These are phyloP conservation scores for Chytridium lagenaria DNA, from an alignment of 371 early-diverging fungal species.

Conservation along the genomic window DNA sequence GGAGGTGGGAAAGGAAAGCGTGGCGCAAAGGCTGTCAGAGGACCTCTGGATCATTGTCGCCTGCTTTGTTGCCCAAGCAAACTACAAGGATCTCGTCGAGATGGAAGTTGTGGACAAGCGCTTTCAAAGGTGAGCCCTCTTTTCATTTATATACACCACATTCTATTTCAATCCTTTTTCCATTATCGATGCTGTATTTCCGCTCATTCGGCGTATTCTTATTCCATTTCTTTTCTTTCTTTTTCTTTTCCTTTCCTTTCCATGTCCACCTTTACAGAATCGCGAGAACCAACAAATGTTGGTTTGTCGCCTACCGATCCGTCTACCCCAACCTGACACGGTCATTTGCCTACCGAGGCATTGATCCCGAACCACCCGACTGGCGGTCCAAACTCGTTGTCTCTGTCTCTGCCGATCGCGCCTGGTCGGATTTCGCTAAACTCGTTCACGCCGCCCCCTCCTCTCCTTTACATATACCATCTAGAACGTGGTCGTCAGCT, in stretches of 20 bases:
- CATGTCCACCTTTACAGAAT: not conserved
- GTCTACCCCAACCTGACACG: slow-evolving; percentile 11
- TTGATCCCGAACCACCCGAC: not conserved
- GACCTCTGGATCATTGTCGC: slow-evolving; percentile 11
- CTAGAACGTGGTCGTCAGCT: too few relatives aligned
- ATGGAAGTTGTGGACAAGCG: not conserved
- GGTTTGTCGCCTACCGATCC: not conserved
- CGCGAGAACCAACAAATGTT: not conserved
- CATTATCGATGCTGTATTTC: too few relatives aligned
- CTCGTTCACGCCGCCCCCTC: not conserved
- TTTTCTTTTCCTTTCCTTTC: too few relatives aligned
- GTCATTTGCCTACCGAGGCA: slow-evolving; percentile 6
- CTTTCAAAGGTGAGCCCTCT: not conserved
- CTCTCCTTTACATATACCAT: too few relatives aligned
- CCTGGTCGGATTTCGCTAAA: not conserved
- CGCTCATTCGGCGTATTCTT: too few relatives aligned
- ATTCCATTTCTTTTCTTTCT: too few relatives aligned
- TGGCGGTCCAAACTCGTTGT: not conserved
- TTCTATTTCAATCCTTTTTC: too few relatives aligned
- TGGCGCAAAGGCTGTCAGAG: slow-evolving; percentile 1
- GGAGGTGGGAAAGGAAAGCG: too few relatives aligned
- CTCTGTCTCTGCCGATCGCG: not conserved
- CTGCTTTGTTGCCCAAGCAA: not conserved
- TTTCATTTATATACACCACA: too few relatives aligned
- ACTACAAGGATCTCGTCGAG: not conserved